phyloP scores from a whole-genome alignment of 805 yeast genomes.

The Barnettozyma salicaria region DNA sequence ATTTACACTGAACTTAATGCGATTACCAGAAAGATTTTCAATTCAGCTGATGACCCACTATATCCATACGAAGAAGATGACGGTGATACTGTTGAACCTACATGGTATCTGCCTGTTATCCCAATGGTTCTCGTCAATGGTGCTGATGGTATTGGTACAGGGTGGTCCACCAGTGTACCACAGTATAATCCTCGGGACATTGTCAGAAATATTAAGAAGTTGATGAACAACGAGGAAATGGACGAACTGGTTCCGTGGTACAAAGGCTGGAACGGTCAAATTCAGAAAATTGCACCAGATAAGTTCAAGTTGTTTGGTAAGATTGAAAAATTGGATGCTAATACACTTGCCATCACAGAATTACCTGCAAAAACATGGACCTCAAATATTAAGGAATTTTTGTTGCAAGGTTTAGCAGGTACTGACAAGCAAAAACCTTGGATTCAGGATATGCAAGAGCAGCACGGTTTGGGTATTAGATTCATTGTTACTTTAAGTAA shows the following conservation, averaged over 20 bases:
- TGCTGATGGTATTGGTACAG: conserved; percentile 97
- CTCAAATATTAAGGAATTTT: conserved; percentile 76
- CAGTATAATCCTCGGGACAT: conserved; percentile 83
- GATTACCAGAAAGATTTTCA: conserved; percentile 70
- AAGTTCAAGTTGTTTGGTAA: conserved; percentile 73
- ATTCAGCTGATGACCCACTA: conserved; percentile 73
- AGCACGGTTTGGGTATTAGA: conserved; percentile 75
- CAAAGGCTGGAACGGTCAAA: conserved; percentile 88
- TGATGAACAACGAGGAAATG: conserved; percentile 69
- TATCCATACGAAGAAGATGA: conserved; percentile 83
- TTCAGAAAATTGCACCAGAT: conserved; percentile 59
- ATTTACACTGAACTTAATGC: conserved; percentile 80
- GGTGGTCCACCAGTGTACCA: conserved; percentile 95
- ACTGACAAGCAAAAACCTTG: conserved; percentile 70
- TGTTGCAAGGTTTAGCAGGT: conserved; percentile 69
- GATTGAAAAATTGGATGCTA: conserved; percentile 74
- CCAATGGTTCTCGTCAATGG: conserved; percentile 97
- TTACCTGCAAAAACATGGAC: conserved; percentile 94
- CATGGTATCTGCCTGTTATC: conserved; percentile 88
- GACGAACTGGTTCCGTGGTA: conserved; percentile 87
- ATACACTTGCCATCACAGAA: conserved; percentile 83
- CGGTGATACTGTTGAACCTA: conserved; percentile 90
- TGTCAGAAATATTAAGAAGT: conserved; percentile 60
- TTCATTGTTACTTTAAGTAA: conserved; percentile 69
- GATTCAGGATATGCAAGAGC: conserved; percentile 94